phyloP scores from a whole-genome alignment of 1,139 yeast genomes.

The Groenewaldozyma sp. region DNA sequence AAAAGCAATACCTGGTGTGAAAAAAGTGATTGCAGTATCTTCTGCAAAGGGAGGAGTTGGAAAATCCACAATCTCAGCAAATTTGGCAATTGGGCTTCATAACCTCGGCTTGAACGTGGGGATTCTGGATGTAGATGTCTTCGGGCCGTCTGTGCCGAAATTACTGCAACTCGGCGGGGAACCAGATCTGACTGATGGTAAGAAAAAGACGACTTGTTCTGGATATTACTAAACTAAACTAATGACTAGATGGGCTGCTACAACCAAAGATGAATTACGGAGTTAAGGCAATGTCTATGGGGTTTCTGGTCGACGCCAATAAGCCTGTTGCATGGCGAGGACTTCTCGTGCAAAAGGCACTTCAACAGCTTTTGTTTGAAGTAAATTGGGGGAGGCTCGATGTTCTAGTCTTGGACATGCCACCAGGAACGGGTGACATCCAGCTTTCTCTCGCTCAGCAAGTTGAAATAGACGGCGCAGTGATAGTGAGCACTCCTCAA shows the following conservation, averaged over 20 bases:
- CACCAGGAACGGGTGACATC: constrained; percentile 90
- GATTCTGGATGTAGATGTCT: constrained; percentile 68
- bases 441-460: constrained; percentile 77
- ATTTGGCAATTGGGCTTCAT: constrained; percentile 56
- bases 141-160: constrained; percentile 77
- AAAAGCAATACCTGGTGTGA: constrained; percentile 53
- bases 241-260: constrained; percentile 39
- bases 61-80: constrained; percentile 47
- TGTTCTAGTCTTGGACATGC: constrained; percentile 69
- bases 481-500: constrained; percentile 80
- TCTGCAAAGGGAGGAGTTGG: constrained; percentile 81
- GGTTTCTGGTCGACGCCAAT: constrained; percentile 53
- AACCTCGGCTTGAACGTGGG: constrained; percentile 53
- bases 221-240: constrained; percentile 1
- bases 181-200: constrained; percentile 40
- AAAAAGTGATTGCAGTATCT: constrained; percentile 55
- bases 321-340: constrained; percentile 88
- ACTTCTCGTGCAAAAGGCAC: constrained; percentile 76
- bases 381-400: constrained; percentile 74
- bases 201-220: constrained; percentile 3
- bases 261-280: constrained; percentile 73
- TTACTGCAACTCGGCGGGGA: constrained; percentile 47
- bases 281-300: constrained; percentile 83
- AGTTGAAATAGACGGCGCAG: constrained; percentile 66
- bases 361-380: constrained; percentile 72